phyloP scores from a whole-genome alignment of 129 eudicot species.

The Arctium minus region DNA sequence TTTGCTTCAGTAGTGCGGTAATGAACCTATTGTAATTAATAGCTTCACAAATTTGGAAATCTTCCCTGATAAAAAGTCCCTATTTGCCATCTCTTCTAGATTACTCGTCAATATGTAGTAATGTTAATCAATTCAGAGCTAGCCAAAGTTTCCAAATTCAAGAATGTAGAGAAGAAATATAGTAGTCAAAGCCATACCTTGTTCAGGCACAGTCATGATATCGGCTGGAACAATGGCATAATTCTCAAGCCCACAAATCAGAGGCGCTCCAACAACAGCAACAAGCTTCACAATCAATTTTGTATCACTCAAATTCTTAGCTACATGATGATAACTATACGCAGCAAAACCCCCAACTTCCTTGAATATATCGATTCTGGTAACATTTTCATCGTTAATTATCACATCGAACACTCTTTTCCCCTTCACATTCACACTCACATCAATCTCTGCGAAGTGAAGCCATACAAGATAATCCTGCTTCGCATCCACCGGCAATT shows the following conservation, averaged over 20 bases:
- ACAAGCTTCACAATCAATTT: slow-evolving; percentile 62
- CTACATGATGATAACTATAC: slow-evolving; percentile 59
- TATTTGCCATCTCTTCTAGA: background rate
- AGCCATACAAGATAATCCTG: slow-evolving; percentile 85
- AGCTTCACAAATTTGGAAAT: background rate
- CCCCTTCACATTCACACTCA: slow-evolving; percentile 69
- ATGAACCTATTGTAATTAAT: background rate
- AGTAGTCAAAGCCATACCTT: slow-evolving; percentile 46
- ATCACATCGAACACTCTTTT: slow-evolving; percentile 79
- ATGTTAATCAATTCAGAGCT: background rate
- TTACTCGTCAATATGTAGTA: background rate
- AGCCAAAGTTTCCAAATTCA: slow-evolving; percentile 8
- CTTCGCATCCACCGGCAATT: slow-evolving; percentile 85
- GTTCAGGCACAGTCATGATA: slow-evolving; percentile 74
- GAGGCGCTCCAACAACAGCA: slow-evolving; percentile 68
- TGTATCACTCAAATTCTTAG: slow-evolving; percentile 68
- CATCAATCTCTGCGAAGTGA: slow-evolving; percentile 93
- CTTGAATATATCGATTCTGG: slow-evolving; percentile 67
- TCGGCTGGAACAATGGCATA: slow-evolving; percentile 92
- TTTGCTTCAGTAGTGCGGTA: background rate
- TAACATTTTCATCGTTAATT: slow-evolving; percentile 72
- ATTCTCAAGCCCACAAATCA: slow-evolving; percentile 84
- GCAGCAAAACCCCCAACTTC: slow-evolving; percentile 88
- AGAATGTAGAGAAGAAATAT: background rate
- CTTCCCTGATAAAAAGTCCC: background rate